Conservation (phyloP, 495 filamentous ascomycete species). For the Trypethelium eluteriae region DNA sequence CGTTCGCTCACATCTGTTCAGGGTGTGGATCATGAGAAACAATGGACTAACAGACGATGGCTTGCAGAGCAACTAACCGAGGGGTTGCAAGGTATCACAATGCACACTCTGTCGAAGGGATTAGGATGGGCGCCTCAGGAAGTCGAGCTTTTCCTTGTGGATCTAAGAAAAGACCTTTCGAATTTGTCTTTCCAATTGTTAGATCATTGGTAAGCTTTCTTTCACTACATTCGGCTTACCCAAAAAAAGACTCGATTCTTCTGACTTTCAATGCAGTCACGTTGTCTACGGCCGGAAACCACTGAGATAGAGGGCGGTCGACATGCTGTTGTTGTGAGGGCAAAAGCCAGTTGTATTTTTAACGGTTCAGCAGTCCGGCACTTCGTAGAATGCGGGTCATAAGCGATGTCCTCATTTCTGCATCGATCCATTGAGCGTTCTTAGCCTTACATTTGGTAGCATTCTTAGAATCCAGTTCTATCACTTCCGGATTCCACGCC, state of each 20-base stretch:
- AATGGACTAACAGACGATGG: neutral
- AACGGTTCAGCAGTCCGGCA: neutral
- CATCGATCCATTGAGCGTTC: neutral
- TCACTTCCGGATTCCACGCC: neutral
- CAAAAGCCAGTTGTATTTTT: neutral
- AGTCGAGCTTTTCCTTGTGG: slow-evolving; percentile 6
- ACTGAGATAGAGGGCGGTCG: neutral
- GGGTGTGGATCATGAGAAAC: neutral
- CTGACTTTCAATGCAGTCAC: neutral
- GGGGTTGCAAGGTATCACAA: slow-evolving; percentile 11
- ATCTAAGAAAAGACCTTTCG: slow-evolving; percentile 4
- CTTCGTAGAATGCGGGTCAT: neutral
- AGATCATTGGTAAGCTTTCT: slow-evolving; percentile 6
- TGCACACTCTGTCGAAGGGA: neutral
- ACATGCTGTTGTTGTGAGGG: neutral
- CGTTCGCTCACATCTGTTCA: neutral
- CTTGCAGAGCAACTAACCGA: slow-evolving; percentile 3
- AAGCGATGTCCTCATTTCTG: neutral
- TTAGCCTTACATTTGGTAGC: neutral
- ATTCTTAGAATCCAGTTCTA: neutral
- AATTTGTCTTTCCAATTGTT: slow-evolving; percentile 1
- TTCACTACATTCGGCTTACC: neutral
- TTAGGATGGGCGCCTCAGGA: slow-evolving; percentile 6
- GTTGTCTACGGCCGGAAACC: neutral
- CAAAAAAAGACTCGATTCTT: neutral